A percentile compares a stretch with the other conserved stretches of the same genome.
phyloP scores from a whole-genome alignment of 768 basidiomycete genomes.

The Chalciporus sphaerocephalus region DNA sequence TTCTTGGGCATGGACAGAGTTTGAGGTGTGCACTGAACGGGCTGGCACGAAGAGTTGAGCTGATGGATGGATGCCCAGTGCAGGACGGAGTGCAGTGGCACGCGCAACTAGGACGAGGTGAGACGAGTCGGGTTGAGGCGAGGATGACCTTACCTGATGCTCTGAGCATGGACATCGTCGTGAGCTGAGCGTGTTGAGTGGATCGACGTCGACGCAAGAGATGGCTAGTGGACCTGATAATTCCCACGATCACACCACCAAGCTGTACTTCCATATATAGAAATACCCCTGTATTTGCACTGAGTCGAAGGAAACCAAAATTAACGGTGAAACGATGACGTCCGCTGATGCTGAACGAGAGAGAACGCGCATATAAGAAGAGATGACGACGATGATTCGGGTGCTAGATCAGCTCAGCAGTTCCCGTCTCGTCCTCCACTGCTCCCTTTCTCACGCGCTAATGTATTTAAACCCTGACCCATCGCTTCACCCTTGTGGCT shows the following conservation, averaged over 20 bases:
- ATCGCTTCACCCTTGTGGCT: conserved; percentile 6
- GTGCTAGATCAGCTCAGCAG: background rate
- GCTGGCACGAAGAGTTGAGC: conserved; percentile 33
- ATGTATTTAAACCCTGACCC: conserved; percentile 24
- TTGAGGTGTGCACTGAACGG: conserved; percentile 57
- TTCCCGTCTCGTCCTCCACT: background rate
- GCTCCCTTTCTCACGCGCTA: conserved; percentile 29
- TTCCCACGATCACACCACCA: background rate
- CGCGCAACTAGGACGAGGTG: conserved; percentile 17
- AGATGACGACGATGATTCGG: background rate
- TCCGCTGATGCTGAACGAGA: background rate
- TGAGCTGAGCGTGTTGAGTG: background rate
- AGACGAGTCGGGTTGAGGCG: conserved; percentile 35
- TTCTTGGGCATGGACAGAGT: conserved; percentile 38
- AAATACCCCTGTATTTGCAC: background rate
- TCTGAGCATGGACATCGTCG: conserved; percentile 50
- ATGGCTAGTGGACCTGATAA: background rate
- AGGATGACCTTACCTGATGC: conserved; percentile 28
- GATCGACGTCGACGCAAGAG: background rate
- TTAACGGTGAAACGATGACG: no score
- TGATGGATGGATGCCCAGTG: conserved; percentile 33
- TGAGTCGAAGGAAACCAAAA: no score
- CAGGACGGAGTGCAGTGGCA: conserved; percentile 43
- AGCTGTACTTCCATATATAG: background rate
- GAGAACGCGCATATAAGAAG: no score